These are phyloP conservation scores for Begonia fuchsioides DNA, from an alignment of 306 rosid species.

Conservation along the genomic window DNA sequence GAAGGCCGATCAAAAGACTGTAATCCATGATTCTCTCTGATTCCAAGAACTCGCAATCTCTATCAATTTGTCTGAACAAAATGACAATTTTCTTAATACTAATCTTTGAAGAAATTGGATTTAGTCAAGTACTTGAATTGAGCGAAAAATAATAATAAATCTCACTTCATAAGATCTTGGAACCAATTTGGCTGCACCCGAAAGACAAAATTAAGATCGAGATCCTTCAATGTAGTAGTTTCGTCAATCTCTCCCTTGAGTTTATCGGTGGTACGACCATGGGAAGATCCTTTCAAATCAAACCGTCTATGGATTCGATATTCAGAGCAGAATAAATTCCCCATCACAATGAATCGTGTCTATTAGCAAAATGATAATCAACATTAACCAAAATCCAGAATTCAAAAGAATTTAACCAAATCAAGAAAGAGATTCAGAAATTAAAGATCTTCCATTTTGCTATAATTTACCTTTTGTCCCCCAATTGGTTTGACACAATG, in stretches of 20 bases:
- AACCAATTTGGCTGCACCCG: slow-evolving; percentile 54
- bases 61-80: slow-evolving; percentile 62
- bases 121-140: neutral
- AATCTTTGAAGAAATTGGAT: slow-evolving; percentile 8
- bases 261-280: slow-evolving; percentile 79
- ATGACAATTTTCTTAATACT: neutral
- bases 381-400: neutral
- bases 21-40: slow-evolving; percentile 95
- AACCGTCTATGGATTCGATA: slow-evolving; percentile 84
- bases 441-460: no score
- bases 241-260: slow-evolving; percentile 81
- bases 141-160: neutral
- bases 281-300: slow-evolving; percentile 93
- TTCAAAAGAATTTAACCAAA: no score
- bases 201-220: slow-evolving; percentile 87
- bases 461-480: slow-evolving; percentile 63
- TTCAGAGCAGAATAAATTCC: slow-evolving; percentile 93
- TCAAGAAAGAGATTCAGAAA: no score
- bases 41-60: slow-evolving; percentile 88
- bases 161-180: slow-evolving; percentile 63
- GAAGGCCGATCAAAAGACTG: slow-evolving; percentile 90
- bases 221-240: slow-evolving; percentile 92
- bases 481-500: slow-evolving; percentile 95
- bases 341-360: slow-evolving; percentile 98
- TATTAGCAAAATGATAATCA: slow-evolving; percentile 14